phyloP scores from a whole-genome alignment of 2,329 filamentous ascomycete species.

The Talaromyces sp. region DNA sequence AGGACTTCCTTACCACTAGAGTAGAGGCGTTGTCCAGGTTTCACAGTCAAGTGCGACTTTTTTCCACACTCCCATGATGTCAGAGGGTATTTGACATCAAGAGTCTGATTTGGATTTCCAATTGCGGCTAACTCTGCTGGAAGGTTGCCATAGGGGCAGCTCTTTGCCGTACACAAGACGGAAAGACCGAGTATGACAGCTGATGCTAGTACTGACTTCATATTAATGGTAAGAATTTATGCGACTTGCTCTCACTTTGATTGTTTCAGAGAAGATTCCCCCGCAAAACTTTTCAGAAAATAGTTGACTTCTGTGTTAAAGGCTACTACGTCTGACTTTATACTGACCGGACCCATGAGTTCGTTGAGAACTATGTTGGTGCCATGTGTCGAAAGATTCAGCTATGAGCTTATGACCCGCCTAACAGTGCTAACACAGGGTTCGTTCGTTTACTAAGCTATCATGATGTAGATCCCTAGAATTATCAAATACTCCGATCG shows the following conservation, averaged over 20 bases:
- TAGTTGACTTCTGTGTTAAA: not conserved
- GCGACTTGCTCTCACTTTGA: not conserved
- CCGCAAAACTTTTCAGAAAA: not conserved
- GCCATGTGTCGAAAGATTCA: not conserved
- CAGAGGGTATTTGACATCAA: not conserved
- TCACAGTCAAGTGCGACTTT: conserved; percentile 1
- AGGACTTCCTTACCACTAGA: conserved; percentile 2
- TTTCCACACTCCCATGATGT: conserved; percentile 9
- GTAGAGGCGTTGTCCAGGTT: not conserved
- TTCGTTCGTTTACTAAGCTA: not conserved
- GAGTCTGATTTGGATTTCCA: conserved; percentile 1
- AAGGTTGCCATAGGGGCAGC: not conserved
- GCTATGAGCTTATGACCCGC: not conserved
- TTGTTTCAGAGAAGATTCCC: no score
- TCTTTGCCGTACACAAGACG: not conserved
- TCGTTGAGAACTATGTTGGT: not conserved
- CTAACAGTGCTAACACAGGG: not conserved
- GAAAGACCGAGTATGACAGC: not conserved
- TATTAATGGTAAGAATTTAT: not conserved
- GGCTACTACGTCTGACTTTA: not conserved
- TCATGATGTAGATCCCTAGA: not conserved
- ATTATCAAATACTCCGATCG: not conserved
- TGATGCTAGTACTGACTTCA: not conserved
- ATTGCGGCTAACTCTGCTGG: not conserved
- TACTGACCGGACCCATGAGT: not conserved